These are phyloP conservation scores for Magnolia kwangsiensis DNA, from an alignment of 164 flowering plant species.

Conservation along the genomic window DNA sequence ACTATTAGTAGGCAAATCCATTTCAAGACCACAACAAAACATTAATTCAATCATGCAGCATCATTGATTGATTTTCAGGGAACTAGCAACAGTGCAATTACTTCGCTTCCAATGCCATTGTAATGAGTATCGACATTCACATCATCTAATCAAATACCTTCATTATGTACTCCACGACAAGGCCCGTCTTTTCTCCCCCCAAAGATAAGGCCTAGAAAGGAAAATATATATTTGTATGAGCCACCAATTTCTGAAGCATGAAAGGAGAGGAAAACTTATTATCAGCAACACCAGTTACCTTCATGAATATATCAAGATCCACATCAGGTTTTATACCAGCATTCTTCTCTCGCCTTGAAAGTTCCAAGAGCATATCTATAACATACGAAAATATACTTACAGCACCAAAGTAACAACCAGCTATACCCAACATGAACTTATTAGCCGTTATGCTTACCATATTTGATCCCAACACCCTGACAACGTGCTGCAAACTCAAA, in stretches of 20 bases:
- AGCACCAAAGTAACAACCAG: neutral
- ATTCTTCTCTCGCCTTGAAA: constrained; percentile 83
- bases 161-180: constrained; percentile 76
- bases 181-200: constrained; percentile 67
- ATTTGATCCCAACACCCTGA: constrained; percentile 89
- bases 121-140: neutral
- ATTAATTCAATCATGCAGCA: neutral
- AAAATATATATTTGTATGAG: neutral
- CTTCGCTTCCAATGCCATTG: neutral
- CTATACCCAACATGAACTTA: neutral
- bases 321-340: constrained; percentile 88
- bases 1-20: neutral
- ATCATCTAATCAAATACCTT: constrained; percentile 54
- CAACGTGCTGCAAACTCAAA: constrained; percentile 83
- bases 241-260: neutral
- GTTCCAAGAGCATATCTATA: constrained; percentile 93
- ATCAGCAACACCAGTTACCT: constrained; percentile 38
- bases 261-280: neutral
- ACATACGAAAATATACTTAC: neutral
- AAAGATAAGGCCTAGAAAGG: constrained; percentile 67
- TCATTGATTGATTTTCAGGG: too few relatives aligned
- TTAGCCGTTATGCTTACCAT: constrained; percentile 41
- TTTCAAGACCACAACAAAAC: neutral
- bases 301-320: constrained; percentile 97
- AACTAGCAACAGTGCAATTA: neutral